Percentiles rank a stretch among this genome's conserved stretches.
Conservation (phyloP, 1,284 basidiomycete species). For the Sanguinoderma infundibulare region DNA sequence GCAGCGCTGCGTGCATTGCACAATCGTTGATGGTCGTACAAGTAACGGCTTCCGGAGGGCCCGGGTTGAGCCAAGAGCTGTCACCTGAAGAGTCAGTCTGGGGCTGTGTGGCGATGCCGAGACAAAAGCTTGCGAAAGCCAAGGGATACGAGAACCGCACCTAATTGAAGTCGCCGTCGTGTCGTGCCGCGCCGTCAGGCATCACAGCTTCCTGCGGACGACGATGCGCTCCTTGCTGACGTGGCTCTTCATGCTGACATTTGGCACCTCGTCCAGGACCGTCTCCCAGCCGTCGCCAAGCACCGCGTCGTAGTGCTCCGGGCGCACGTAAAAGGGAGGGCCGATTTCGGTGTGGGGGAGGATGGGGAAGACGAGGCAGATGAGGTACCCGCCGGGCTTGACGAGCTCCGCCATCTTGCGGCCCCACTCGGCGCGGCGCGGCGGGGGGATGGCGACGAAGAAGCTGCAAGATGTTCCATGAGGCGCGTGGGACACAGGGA, state of each 20-base stretch:
- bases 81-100: neutral
- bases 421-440: slow-evolving; percentile 59
- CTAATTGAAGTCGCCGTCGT: neutral
- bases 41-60: slow-evolving; percentile 2
- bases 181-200: neutral
- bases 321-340: slow-evolving; percentile 66
- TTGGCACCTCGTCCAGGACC: slow-evolving; percentile 56
- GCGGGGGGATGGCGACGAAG: slow-evolving; percentile 72
- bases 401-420: slow-evolving; percentile 58
- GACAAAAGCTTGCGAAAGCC: neutral
- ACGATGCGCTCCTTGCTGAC: slow-evolving; percentile 52
- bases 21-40: neutral
- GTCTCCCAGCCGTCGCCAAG: slow-evolving; percentile 60
- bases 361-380: slow-evolving; percentile 61
- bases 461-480: no score
- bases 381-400: slow-evolving; percentile 62
- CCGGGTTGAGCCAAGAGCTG: slow-evolving; percentile 3
- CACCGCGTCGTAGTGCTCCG: slow-evolving; percentile 59
- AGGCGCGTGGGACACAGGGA: neutral
- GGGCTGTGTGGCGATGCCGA: neutral
- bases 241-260: slow-evolving; percentile 43
- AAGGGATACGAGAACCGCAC: neutral
- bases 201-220: slow-evolving; percentile 50
- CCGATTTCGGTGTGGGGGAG: slow-evolving; percentile 53
- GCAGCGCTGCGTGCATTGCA: no score